Percentiles rank a stretch among this genome's conserved stretches.
phyloP scores from a whole-genome alignment of 805 yeast species.

The Brettanomyces nanus region DNA sequence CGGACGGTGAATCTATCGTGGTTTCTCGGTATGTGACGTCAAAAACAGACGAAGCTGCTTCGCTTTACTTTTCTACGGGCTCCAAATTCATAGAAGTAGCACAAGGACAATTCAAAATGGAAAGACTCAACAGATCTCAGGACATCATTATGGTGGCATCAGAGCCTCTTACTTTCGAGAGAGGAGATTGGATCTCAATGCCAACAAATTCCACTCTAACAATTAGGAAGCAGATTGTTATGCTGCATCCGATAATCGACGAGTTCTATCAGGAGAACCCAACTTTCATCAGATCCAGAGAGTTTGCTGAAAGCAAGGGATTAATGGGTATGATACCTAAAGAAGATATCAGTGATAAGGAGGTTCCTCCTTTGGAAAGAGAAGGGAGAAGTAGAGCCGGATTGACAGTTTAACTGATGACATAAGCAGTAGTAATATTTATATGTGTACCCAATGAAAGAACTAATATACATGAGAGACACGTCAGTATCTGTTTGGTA shows the following conservation, averaged over 20 bases:
- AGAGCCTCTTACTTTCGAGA: conserved; percentile 92
- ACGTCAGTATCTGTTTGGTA: no score
- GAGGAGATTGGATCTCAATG: conserved; percentile 96
- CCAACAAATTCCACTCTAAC: conserved; percentile 87
- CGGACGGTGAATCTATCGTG: conserved; percentile 84
- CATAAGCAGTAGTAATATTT: no score
- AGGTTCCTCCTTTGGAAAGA: conserved; percentile 72
- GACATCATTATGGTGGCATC: conserved; percentile 92
- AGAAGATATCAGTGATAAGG: conserved; percentile 38
- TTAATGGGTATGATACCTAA: conserved; percentile 87
- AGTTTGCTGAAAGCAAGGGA: conserved; percentile 84
- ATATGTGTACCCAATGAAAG: no score
- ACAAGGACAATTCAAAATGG: conserved; percentile 92
- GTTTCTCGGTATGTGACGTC: conserved; percentile 86
- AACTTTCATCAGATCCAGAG: conserved; percentile 58
- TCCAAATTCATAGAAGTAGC: conserved; percentile 82
- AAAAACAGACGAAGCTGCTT: conserved; percentile 90
- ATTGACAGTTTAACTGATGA: not conserved
- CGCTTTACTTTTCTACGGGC: conserved; percentile 90
- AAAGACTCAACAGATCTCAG: conserved; percentile 84
- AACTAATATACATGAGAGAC: no score
- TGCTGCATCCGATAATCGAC: conserved; percentile 85
- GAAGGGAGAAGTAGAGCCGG: conserved; percentile 42
- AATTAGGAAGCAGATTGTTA: conserved; percentile 74
- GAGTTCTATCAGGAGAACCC: conserved; percentile 79